Evolutionary conservation across 352 stramenopile genomes (phyloP), one percentile per base, ranked within the genome.

Genomic region (Phytophthora cactorum): DNA sequence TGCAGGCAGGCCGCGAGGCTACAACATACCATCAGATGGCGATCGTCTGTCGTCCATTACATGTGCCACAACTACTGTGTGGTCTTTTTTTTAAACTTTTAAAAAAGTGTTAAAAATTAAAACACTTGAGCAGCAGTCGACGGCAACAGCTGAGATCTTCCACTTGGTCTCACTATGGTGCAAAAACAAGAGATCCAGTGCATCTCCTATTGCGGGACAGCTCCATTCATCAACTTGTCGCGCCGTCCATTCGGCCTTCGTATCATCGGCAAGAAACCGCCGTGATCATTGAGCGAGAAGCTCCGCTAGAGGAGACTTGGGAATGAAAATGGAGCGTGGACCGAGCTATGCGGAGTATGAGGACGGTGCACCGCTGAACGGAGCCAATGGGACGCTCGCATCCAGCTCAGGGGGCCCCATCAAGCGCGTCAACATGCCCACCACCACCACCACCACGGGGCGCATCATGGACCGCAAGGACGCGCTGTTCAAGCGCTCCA

Each of bases 391-490:
- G 15, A 59, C 54, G 25, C 44, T 64, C 5, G 44, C 58, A 22
- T 46, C 52, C 28, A 80, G 63, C 54, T 77, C 68, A 12, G 62
- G 63, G 43, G 47, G 27, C 38, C 67, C 36, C 3, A 38, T 45
- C 8, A 77, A 77, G 57, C 70, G 68, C 34, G 29, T 78, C 3
- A 61, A 52, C 49, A 64, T 77, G 17, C 54, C 70, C 0, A 64
- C 72, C 11, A 68, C 60, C 52, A 91, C 22, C 22, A 66, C 72
- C 11, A 68, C 60, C 52, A 91, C 85, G 28, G 77, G 69, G 8
- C 82, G 85, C 49, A 89, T 93, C 50, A 90, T 93, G 68, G 85
- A 93, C 66, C 82, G 85, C 56, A 82, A 84, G 44, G 85, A 91
- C 59, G 66, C 64, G n/a, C 54, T 74, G 28, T 84, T 90, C 52